These are phyloP conservation scores for Rhodotorula sp. DNA, from an alignment of 1,284 basidiomycete genomes.

Conservation along the genomic window DNA sequence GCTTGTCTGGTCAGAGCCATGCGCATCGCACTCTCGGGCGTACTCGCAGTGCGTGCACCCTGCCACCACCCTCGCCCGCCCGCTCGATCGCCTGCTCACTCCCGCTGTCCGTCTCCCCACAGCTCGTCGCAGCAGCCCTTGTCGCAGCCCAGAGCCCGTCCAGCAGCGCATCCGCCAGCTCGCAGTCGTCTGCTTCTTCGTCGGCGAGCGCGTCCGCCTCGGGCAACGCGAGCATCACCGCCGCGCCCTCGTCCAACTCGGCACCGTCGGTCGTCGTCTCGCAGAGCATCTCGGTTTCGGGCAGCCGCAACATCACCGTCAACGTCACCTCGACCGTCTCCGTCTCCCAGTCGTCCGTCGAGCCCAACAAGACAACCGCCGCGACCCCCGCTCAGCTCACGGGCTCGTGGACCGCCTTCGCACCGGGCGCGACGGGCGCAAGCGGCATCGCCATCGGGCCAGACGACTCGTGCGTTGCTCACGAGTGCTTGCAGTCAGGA, in stretches of 20 bases:
- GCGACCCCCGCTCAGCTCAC: constrained; percentile 12
- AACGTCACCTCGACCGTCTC: constrained; percentile 15
- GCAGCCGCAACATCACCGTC: constrained; percentile 12
- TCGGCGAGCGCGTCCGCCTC: not conserved
- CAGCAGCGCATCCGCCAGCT: not conserved
- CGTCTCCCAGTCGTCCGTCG: constrained; percentile 2
- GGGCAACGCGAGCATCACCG: constrained; percentile 1
- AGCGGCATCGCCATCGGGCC: constrained; percentile 26
- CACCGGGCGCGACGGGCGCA: constrained; percentile 14
- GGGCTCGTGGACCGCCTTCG: constrained; percentile 22
- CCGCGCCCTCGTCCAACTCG: not conserved
- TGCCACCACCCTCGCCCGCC: too few relatives aligned
- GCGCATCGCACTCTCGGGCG: too few relatives aligned
- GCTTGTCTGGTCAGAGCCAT: too few relatives aligned
- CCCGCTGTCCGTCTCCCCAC: not conserved
- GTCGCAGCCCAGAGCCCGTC: not conserved
- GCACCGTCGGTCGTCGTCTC: constrained; percentile 5
- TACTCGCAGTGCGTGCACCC: too few relatives aligned
- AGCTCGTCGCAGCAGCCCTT: not conserved
- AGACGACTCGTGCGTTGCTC: constrained; percentile 10
- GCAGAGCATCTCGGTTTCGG: constrained; percentile 16
- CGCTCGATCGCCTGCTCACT: not conserved
- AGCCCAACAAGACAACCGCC: constrained; percentile 21
- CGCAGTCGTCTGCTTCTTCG: not conserved
- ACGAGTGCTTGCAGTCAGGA: too few relatives aligned